Evolutionary conservation across 352 stramenopile species (phyloP), one percentile per base, ranked within the genome.

Genomic region (Pythium rishiriense): DNA sequence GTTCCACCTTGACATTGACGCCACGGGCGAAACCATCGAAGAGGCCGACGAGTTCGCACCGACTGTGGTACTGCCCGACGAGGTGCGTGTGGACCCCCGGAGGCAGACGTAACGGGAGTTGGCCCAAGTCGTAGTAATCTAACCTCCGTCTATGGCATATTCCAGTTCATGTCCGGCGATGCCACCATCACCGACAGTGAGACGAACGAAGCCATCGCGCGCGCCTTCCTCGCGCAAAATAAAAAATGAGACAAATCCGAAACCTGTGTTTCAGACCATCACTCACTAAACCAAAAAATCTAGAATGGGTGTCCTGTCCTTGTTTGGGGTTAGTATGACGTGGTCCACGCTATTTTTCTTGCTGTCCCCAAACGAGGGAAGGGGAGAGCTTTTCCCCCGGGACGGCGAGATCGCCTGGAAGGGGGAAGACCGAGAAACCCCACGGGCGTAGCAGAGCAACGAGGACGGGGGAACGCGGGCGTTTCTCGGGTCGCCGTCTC

Each of bases 11-110:
- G 37, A 56, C 1, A 39, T 62, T 35, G 35, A 62, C 29, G 37
- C 12, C 4, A 28, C 33, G 1, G 12, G 37, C 11, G 57, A 46
- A 8, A 49, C 45, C 17, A 49, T 61, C 29, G 64, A 59, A 15
- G 52, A 62, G 10, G 35, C 57, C 19, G 70, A 76, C 47, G 72
- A 79, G 28, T 74, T 54, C 47, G 72, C 68, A 4, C 72, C 72
- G 37, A 56, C 57, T 1, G 22, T 79, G n/a, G 64, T 79, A 31
- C 39, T 65, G 21, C 66, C 62, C 1, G 59, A 75, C 21, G 68
- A 79, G 64, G 72, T 79, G 58, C 62, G 53, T 47, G 39, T 12
- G 24, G 5, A 28, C 49, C 1, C 10, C 41, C 24, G 5, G 39
- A 28, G 41, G 41, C 3, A 12, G 33, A 33, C 12, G 41, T 6